Conservation (phyloP, 345 rosid species). For the Eucalyptus marginata region DNA sequence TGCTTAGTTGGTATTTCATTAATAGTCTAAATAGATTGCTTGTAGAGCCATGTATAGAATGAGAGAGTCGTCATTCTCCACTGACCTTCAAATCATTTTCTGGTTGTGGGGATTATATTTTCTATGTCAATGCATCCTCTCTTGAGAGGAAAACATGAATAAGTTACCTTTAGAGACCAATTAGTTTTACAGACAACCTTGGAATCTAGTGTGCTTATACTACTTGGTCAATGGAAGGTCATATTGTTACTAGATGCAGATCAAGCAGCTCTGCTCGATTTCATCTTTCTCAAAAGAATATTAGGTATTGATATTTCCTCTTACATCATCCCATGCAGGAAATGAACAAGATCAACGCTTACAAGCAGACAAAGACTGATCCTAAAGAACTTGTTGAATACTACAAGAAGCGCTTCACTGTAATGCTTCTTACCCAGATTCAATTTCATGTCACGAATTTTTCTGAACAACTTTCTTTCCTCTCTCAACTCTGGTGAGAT, state of each 20-base stretch:
- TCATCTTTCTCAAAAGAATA: not conserved
- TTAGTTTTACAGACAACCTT: not conserved
- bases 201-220: not conserved
- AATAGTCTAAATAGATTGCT: not conserved
- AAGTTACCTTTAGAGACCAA: not conserved
- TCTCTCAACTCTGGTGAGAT: not conserved
- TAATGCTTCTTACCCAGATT: not conserved
- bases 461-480: not conserved
- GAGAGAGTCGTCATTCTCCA: not conserved
- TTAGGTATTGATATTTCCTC: not conserved
- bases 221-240: not conserved
- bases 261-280: not conserved
- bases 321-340: constrained; percentile 24
- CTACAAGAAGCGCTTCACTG: constrained; percentile 39
- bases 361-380: constrained; percentile 49
- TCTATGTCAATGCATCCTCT: not conserved
- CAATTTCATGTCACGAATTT: not conserved
- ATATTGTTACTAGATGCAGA: not conserved
- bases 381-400: constrained; percentile 32
- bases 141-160: not conserved
- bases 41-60: not conserved
- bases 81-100: not conserved
- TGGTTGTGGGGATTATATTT: not conserved
- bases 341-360: constrained; percentile 60
- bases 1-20: not conserved